Conservation (phyloP, 1,284 basidiomycete genomes). For the Rhodotorula mucilaginosa region DNA sequence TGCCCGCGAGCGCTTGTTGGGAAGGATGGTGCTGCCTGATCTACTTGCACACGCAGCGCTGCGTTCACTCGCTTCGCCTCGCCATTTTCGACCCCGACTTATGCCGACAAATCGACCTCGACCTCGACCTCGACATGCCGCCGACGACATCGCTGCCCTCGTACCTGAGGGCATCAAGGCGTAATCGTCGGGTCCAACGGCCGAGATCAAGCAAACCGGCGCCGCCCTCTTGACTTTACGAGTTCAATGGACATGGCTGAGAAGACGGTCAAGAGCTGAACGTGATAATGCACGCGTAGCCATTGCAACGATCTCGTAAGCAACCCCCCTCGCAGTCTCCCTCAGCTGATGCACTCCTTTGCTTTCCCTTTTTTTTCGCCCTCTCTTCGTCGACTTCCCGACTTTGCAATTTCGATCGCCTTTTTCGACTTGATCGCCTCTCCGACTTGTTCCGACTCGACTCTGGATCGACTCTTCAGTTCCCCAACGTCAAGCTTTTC, state of each 20-base stretch:
- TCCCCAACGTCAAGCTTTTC: slow-evolving; percentile 33
- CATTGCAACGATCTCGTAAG: slow-evolving; percentile 5
- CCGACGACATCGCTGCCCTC: neutral
- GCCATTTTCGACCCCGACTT: too few species aligned
- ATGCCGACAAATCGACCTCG: neutral
- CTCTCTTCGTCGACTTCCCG: neutral
- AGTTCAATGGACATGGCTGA: neutral
- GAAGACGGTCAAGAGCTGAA: slow-evolving; percentile 2
- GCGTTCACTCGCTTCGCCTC: neutral
- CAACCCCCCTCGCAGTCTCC: neutral
- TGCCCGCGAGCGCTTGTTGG: neutral
- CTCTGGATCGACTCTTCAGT: slow-evolving; percentile 53
- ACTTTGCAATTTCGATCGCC: too few species aligned
- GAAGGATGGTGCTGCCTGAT: too few species aligned
- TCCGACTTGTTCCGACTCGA: too few species aligned
- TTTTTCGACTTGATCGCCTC: neutral
- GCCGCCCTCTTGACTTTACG: neutral
- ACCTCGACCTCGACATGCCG: neutral
- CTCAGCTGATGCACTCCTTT: slow-evolving; percentile 22
- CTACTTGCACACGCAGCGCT: neutral
- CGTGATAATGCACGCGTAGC: slow-evolving; percentile 30
- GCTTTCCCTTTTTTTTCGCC: neutral
- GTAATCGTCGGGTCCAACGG: neutral
- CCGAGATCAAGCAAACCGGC: neutral
- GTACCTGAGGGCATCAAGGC: neutral